Conservation (phyloP, 257 asterid species). For the Przewalskia tangutica region DNA sequence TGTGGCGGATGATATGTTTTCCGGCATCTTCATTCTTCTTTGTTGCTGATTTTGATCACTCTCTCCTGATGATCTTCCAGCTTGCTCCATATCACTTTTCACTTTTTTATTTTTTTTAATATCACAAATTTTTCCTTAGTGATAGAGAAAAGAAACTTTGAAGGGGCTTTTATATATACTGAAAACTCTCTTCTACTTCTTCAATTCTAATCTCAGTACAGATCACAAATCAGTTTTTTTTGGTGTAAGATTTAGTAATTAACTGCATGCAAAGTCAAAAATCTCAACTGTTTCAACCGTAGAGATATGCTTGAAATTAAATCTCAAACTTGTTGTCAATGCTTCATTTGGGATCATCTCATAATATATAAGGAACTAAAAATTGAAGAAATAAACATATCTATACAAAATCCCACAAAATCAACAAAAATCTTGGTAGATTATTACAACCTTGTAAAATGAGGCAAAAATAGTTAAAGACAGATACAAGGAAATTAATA, state of each 20-base stretch:
- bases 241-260: not conserved
- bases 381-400: not conserved
- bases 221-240: not conserved
- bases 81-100: conserved; percentile 20
- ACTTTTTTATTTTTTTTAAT: not conserved
- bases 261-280: conserved; percentile 4
- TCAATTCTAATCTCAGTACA: not conserved
- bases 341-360: not conserved
- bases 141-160: not conserved
- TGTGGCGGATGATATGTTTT: not conserved
- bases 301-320: not conserved
- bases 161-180: not conserved
- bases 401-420: not conserved
- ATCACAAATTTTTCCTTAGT: not conserved
- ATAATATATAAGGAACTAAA: not conserved
- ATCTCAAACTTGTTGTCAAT: not conserved
- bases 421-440: not conserved
- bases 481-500: not conserved
- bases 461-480: not conserved
- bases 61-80: conserved; percentile 4
- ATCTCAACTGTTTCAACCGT: not conserved
- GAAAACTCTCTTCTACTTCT: not conserved
- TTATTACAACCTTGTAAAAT: not conserved
- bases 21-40: conserved; percentile 21
- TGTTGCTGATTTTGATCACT: conserved; percentile 14